Evolutionary conservation across 352 stramenopile genomes (phyloP).

Genomic region (Nothophytophthora sp.): DNA sequence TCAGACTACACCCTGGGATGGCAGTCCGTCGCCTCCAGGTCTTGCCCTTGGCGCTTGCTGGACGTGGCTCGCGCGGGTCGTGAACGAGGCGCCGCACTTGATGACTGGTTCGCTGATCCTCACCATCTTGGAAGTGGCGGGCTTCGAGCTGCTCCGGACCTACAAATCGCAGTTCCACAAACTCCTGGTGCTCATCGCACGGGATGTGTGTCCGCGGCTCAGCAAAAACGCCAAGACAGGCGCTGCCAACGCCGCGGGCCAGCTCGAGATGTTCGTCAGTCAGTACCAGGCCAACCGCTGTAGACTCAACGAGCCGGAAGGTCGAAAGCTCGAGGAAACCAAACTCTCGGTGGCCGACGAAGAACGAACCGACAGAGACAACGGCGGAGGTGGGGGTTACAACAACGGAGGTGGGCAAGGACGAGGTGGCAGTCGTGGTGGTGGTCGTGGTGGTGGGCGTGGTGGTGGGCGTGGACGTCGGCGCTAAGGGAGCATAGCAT

Average conservation of each 20-base stretch:
- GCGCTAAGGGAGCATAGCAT: too few species aligned
- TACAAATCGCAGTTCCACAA: slow-evolving; percentile 87
- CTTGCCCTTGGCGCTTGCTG: slow-evolving; percentile 71
- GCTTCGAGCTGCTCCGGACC: slow-evolving; percentile 58
- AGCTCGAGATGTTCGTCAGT: slow-evolving; percentile 73
- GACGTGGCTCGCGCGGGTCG: slow-evolving; percentile 64
- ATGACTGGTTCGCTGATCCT: slow-evolving; percentile 71
- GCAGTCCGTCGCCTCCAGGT: slow-evolving; percentile 48
- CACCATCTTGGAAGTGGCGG: slow-evolving; percentile 78
- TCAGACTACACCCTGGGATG: slow-evolving; percentile 66
- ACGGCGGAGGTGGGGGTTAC: slow-evolving; percentile 20
- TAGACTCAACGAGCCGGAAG: slow-evolving; percentile 52
- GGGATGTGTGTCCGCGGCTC: slow-evolving; percentile 59
- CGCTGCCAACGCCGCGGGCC: slow-evolving; percentile 68
- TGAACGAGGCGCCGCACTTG: slow-evolving; percentile 71
- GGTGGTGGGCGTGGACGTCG: slow-evolving; percentile 25
- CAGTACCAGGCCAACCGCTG: slow-evolving; percentile 72
- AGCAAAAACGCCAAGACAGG: slow-evolving; percentile 79
- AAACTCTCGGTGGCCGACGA: slow-evolving; percentile 66
- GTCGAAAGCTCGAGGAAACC: slow-evolving; percentile 71
- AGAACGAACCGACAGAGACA: slow-evolving; percentile 57
- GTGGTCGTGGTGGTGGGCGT: slow-evolving; percentile 26
- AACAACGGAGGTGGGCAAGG: slow-evolving; percentile 5
- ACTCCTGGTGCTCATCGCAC: slow-evolving; percentile 64
- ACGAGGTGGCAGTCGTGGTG: slow-evolving; percentile 16